Base-by-base conservation (phyloP, 768 basidiomycete genomes). In the Tubosaeta sp. region DNA sequence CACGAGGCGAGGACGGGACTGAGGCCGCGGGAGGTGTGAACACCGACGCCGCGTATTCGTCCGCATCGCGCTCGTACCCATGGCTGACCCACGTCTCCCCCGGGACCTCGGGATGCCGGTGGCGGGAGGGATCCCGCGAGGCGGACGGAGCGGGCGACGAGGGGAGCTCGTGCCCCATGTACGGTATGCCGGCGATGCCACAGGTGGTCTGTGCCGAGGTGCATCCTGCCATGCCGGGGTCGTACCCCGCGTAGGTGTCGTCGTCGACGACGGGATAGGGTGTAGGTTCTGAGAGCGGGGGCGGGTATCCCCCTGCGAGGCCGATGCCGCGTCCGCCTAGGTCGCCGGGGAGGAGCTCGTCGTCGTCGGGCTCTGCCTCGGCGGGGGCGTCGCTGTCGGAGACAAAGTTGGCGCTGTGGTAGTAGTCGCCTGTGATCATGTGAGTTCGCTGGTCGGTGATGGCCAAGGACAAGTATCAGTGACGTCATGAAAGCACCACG, bases 171-270 rank as follows among this genome's bases (percentile, higher is more conserved):
- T 25, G 24, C 1, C 52, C 46, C 42, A 44, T 44, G 34, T 1
- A 8, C 4, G 46, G 43, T 1, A 62, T 1, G 3, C 61, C 61
- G 0, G 61, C 39, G n/a, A 62, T 63, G 6, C 29, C 21, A 8
- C 59, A 61, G 0, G 41, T 1, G n/a, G 18, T 18, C 0, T 8
- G 39, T 5, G 34, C 49, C 27, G 7, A 12, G 21, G 52, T 25
- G 36, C 61, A 58, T 10, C 61, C 61, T 12, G 61, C 61, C 61
- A 62, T 62, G 18, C 61, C 62, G 8, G 62, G 55, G 21, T 62
- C 61, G 30, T 62, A 54, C 1, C 36, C 55, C 6, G 48, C 60
- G 22, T 62, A 63, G 16, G 21, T 2, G 25, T 62, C 60, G 44
- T 43, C 49, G n/a, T n/a, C n/a, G 10, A 44, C 31, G n/a, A n/a